phyloP scores from a whole-genome alignment of 495 filamentous ascomycete species.

The Bryoglossum gracile region DNA sequence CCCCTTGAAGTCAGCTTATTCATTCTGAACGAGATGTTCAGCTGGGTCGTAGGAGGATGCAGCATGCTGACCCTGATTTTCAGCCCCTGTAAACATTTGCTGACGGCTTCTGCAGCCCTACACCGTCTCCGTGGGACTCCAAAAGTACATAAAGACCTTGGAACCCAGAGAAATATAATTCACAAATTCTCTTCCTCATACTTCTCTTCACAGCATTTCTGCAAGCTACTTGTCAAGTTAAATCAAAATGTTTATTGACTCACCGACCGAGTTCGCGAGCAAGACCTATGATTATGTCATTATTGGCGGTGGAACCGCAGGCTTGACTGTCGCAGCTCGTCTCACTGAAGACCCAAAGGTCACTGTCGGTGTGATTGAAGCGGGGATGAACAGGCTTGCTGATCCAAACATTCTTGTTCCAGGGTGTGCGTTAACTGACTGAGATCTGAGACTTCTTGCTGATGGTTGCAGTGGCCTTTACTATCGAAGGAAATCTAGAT shows the following conservation, averaged over 20 bases:
- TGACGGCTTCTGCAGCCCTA: too few relatives aligned
- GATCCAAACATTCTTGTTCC: constrained; percentile 12
- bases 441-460: not conserved
- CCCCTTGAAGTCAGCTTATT: not conserved
- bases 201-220: not conserved
- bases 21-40: not conserved
- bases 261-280: not conserved
- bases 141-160: too few relatives aligned
- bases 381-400: constrained; percentile 39
- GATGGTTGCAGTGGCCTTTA: not conserved
- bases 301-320: constrained; percentile 15
- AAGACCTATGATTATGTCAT: constrained; percentile 10
- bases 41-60: too few relatives aligned
- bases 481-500: not conserved
- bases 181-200: too few relatives aligned
- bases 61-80: too few relatives aligned
- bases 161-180: too few relatives aligned
- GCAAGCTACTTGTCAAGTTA: not conserved
- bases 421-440: not conserved
- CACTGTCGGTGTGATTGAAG: constrained; percentile 39
- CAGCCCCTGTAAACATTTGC: too few relatives aligned
- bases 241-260: constrained; percentile 7
- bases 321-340: constrained; percentile 8
- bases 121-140: too few relatives aligned
- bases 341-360: constrained; percentile 5